Conservation (phyloP, 2,329 filamentous ascomycete genomes). For the Xylaria sp. region DNA sequence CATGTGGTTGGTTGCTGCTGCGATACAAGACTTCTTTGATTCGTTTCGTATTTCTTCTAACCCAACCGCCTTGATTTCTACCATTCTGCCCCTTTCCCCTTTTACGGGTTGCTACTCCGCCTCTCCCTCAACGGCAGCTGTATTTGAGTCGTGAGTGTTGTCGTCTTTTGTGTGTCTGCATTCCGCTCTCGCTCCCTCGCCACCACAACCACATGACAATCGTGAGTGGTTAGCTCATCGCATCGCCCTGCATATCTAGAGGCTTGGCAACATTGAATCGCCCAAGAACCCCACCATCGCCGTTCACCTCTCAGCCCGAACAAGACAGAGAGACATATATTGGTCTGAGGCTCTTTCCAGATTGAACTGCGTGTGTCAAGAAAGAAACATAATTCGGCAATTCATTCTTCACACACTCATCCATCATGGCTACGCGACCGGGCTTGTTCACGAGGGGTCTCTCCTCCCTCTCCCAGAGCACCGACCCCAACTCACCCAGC, state of each 20-base stretch:
- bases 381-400: constrained; percentile 21
- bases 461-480: constrained; percentile 69
- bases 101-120: constrained; percentile 2
- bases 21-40: constrained; percentile 9
- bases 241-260: constrained; percentile 14
- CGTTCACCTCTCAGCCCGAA: constrained; percentile 8
- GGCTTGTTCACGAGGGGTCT: constrained; percentile 72
- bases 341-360: constrained; percentile 19
- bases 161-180: constrained; percentile 4
- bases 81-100: background rate
- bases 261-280: constrained; percentile 40
- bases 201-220: background rate
- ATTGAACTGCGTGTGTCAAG: constrained; percentile 15
- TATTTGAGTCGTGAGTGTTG: background rate
- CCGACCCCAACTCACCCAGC: constrained; percentile 67
- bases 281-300: constrained; percentile 34
- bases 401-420: background rate
- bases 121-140: background rate
- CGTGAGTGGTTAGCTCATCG: background rate
- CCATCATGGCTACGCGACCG: constrained; percentile 66
- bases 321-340: background rate
- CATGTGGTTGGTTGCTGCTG: background rate
- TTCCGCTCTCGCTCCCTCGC: background rate
- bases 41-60: constrained; percentile 17
- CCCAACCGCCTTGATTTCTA: background rate